Evolutionary conservation across 305 asterid species (phyloP), one percentile per base, ranked within the genome.

Genomic region (Fraxinus velutina): DNA sequence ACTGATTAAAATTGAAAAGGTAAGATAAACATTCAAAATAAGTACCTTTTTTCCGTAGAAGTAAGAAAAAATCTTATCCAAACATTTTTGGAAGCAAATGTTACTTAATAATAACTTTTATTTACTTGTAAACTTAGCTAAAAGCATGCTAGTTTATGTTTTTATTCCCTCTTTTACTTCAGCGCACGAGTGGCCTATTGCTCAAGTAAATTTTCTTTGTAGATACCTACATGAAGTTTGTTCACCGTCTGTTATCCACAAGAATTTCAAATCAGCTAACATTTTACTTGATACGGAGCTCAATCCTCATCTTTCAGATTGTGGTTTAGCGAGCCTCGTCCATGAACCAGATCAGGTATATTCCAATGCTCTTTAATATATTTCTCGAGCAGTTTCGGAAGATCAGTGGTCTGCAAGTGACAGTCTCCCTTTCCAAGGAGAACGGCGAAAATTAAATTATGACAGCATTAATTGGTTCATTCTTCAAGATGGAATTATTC

Each of bases 221-320:
- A 96, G 99, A 93, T 96, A 94, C 88, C 89, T 96, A 27, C 99
- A 96, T 70, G 99, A 96, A 92, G 94, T 90, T 81, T 94, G 97
- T 82, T 94, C 97, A 12, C 99, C 99, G 21, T 94, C 98, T 2
- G 90, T 90, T 79, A 85, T 94, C 87, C 99, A 96, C 77, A 92
- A 92, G 81, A 93, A 93, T 84, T 88, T 96, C 85, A 96, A 93
- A 86, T 93, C 98, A 1, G 93, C 96, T 52, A 96, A 94, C 73
- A 92, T 96, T 84, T 88, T 96, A 83, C 98, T 94, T 7, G 99
- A 94, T 82, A 52, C 36, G 84, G 99, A 96, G 88, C 95, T 96
- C 83, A 96, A 92, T 86, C 98, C 99, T 30, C 97, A 93, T 83
- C 99, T 96, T 85, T 93, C 99, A 15, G 99, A 94, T 82, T 90